phyloP scores from a whole-genome alignment of 768 basidiomycete species.

The Boletales sp. region DNA sequence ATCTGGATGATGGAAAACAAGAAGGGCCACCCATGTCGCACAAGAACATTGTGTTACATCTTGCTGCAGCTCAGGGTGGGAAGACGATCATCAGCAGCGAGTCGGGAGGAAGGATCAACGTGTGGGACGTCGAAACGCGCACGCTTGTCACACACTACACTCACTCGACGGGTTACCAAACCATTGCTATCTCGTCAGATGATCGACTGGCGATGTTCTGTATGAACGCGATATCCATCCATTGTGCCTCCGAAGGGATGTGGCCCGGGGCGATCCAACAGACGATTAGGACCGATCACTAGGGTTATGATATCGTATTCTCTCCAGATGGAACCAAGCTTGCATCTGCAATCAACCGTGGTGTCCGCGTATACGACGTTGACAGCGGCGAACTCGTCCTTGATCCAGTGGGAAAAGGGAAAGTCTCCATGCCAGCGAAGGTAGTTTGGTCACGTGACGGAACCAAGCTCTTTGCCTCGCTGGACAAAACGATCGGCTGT shows the following conservation, averaged over 20 bases:
- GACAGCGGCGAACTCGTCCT: neutral
- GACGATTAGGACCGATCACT: neutral
- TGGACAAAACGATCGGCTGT: neutral
- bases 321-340: constrained; percentile 3
- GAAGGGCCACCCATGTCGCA: neutral
- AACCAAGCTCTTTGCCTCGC: constrained; percentile 2
- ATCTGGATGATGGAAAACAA: neutral
- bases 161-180: neutral
- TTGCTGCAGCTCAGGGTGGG: neutral
- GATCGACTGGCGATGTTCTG: neutral
- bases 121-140: neutral
- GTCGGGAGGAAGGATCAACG: neutral
- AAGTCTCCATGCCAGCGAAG: neutral
- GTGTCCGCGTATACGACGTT: neutral
- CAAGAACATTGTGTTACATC: fast-evolving
- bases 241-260: neutral
- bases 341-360: neutral
- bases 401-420: neutral
- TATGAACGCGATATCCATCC: neutral
- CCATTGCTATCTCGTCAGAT: neutral
- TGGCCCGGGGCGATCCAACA: neutral
- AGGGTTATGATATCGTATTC: neutral
- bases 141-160: neutral
- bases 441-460: constrained; percentile 15
- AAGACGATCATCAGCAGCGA: neutral